phyloP scores from a whole-genome alignment of 345 rosid species.

The Arabidopsis arenosa region DNA sequence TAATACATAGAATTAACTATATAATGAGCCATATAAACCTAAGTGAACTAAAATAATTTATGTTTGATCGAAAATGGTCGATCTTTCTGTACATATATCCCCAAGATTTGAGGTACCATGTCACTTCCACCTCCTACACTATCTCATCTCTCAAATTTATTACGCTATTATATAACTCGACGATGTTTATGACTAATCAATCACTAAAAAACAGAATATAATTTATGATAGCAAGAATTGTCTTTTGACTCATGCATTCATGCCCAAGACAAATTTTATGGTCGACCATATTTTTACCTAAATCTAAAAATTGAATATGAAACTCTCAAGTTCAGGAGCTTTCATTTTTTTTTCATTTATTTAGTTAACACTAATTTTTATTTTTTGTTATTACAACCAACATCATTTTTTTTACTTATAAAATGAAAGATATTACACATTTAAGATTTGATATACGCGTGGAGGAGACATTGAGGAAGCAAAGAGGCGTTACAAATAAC shows the following conservation, averaged over 20 bases:
- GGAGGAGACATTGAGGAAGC: slow-evolving; percentile 17
- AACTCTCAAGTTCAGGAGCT: background rate
- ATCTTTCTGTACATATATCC: slow-evolving; percentile 46
- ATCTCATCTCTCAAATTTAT: slow-evolving; percentile 30
- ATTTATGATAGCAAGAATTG: slow-evolving; percentile 11
- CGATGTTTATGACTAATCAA: slow-evolving; percentile 28
- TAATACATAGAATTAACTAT: background rate
- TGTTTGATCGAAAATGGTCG: slow-evolving; percentile 35
- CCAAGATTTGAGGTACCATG: slow-evolving; percentile 54
- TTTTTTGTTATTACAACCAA: background rate
- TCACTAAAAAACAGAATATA: background rate
- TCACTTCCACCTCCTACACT: slow-evolving; percentile 51
- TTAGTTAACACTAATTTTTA: background rate
- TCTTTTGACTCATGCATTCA: slow-evolving; percentile 25
- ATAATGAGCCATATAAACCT: background rate
- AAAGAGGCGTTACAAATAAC: slow-evolving; percentile 49
- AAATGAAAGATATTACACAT: background rate
- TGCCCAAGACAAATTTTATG: slow-evolving; percentile 6
- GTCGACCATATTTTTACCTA: background rate
- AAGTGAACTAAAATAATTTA: slow-evolving; percentile 23
- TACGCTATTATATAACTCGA: slow-evolving; percentile 36
- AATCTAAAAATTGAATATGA: background rate
- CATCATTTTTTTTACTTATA: background rate
- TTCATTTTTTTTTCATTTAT: background rate
- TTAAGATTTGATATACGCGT: background rate